Percentiles rank a stretch among this genome's conserved stretches.
Evolutionary conservation across 2,329 filamentous ascomycete genomes (phyloP).

Genomic region (Uncinocarpus reesii): DNA sequence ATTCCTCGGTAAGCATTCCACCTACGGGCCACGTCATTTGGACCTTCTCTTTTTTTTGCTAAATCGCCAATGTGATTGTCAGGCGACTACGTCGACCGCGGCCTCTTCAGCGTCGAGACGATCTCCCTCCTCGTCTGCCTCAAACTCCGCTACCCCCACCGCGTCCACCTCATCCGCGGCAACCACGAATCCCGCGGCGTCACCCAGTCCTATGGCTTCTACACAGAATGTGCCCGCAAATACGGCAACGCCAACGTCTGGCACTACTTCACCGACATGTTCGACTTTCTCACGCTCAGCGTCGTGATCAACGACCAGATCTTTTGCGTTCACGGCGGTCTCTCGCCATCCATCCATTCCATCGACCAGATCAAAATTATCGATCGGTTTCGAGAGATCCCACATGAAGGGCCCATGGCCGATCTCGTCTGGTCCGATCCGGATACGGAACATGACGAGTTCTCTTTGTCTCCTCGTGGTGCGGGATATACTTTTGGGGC

Average conservation of each 20-base stretch:
- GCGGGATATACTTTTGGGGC: constrained; percentile 96
- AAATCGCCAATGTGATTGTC: too few species aligned
- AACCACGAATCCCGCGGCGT: constrained; percentile 97
- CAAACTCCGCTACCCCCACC: constrained; percentile 90
- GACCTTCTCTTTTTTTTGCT: background rate
- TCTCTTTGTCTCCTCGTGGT: constrained; percentile 82
- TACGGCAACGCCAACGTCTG: constrained; percentile 98
- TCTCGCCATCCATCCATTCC: constrained; percentile 85
- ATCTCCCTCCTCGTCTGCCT: constrained; percentile 96
- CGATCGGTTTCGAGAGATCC: constrained; percentile 95
- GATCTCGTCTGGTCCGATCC: constrained; percentile 98
- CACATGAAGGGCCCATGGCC: constrained; percentile 98
- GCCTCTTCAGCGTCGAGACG: constrained; percentile 97
- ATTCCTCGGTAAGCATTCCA: constrained; percentile 61
- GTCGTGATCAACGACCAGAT: constrained; percentile 99
- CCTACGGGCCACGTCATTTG: background rate
- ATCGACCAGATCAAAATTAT: constrained; percentile 99
- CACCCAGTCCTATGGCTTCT: constrained; percentile 97
- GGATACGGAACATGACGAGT: constrained; percentile 94
- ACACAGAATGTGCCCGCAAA: constrained; percentile 94
- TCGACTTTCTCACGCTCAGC: constrained; percentile 91
- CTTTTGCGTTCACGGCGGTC: constrained; percentile 92
- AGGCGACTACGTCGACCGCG: constrained; percentile 97
- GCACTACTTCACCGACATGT: constrained; percentile 99
- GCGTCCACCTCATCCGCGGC: constrained; percentile 90